Percentiles rank a stretch among this genome's conserved stretches.
Evolutionary conservation across 2,329 filamentous ascomycete genomes (phyloP).

Genomic region (Alternaria longipes): DNA sequence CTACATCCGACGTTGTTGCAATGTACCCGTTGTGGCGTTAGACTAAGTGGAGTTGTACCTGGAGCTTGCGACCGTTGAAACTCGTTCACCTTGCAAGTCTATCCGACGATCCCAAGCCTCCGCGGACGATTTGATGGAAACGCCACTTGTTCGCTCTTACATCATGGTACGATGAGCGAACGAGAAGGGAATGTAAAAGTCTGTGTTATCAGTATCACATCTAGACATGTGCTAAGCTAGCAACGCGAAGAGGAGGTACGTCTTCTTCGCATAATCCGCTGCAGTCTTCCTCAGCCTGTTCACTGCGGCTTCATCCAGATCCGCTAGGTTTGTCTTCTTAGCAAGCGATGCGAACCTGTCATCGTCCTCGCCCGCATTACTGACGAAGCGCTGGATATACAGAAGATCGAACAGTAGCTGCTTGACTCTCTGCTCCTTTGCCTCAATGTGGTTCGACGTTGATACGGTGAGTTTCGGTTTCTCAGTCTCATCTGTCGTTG

Average conservation of each 20-base stretch:
- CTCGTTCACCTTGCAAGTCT: not conserved
- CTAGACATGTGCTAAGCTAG: conserved; percentile 53
- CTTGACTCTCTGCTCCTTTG: conserved; percentile 39
- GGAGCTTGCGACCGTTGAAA: not conserved
- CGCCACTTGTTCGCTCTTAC: not conserved
- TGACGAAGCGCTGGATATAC: conserved; percentile 52
- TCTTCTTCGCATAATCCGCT: conserved; percentile 83
- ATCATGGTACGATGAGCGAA: not conserved
- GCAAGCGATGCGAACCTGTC: conserved; percentile 10
- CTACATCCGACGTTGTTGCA: not conserved
- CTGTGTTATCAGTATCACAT: not conserved
- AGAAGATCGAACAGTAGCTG: conserved; percentile 56
- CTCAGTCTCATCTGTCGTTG: conserved; percentile 6
- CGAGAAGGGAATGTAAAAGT: not conserved
- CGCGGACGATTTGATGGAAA: not conserved
- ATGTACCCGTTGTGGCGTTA: not conserved
- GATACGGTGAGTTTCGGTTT: conserved; percentile 19
- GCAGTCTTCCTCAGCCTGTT: conserved; percentile 69
- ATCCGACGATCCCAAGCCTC: not conserved
- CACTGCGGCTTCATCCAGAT: conserved; percentile 58
- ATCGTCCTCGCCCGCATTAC: conserved; percentile 3
- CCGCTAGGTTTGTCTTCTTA: conserved; percentile 55
- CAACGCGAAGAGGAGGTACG: conserved; percentile 81
- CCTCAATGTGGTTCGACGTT: conserved; percentile 21
- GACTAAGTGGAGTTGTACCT: not conserved